Conservation (phyloP, 75 land plant genomes). For the Selaginella moellendorffii region DNA sequence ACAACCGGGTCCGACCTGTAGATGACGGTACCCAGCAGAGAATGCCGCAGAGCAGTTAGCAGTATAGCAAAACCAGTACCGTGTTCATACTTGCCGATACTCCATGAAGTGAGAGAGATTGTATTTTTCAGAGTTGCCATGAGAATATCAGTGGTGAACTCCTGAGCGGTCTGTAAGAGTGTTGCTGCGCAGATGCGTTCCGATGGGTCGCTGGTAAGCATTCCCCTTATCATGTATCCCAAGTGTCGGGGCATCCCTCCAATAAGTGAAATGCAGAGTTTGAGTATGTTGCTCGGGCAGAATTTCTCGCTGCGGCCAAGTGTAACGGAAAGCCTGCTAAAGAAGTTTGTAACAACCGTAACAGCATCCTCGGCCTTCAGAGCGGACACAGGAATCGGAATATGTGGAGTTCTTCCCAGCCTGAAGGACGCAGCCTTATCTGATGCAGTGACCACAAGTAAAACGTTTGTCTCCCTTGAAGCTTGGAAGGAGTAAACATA, state of each 20-base stretch:
- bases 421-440: not conserved
- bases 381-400: not conserved
- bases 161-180: not conserved
- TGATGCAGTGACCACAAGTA: not conserved
- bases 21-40: not conserved
- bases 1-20: not conserved
- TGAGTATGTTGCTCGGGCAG: not conserved
- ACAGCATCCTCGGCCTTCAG: not conserved
- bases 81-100: not conserved
- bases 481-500: not conserved
- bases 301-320: not conserved
- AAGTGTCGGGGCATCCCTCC: not conserved
- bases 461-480: not conserved
- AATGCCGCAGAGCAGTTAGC: not conserved
- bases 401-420: not conserved
- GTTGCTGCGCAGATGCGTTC: not conserved
- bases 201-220: not conserved
- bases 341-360: not conserved
- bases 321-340: not conserved
- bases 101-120: not conserved
- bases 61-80: not conserved
- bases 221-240: not conserved
- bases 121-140: not conserved
- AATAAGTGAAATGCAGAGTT: not conserved
- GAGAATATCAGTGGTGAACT: not conserved